Conservation (phyloP, 306 rosid genomes). For the Sicyos edulis region DNA sequence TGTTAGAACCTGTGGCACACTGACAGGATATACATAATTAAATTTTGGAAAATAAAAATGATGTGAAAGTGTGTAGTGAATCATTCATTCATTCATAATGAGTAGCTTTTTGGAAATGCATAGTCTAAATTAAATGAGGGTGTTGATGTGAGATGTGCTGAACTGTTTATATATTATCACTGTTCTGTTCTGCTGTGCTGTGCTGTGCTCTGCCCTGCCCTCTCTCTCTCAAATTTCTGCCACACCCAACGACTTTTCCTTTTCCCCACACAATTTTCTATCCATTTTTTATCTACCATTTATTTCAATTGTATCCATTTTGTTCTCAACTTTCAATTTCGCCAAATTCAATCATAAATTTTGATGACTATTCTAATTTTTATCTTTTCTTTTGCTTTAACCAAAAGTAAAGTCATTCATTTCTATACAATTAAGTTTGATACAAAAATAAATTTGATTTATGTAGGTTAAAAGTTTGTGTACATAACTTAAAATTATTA, state of each 20-base stretch:
- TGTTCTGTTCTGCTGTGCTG: not conserved
- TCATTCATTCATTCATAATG: constrained; percentile 22
- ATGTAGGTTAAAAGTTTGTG: too few species aligned
- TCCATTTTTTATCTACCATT: too few species aligned
- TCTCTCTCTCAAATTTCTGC: too few species aligned
- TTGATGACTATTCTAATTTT: too few species aligned
- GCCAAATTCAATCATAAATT: too few species aligned
- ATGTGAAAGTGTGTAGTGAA: constrained; percentile 19
- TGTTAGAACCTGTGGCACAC: constrained; percentile 4
- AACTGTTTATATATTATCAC: constrained; percentile 14
- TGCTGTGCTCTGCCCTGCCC: not conserved
- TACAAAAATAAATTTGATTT: too few species aligned
- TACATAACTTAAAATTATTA: too few species aligned
- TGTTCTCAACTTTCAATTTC: too few species aligned
- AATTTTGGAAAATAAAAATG: not conserved
- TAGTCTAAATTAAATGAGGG: constrained; percentile 2
- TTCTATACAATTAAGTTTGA: too few species aligned
- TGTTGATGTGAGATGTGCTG: constrained; percentile 18
- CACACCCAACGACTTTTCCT: not conserved
- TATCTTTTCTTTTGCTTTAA: too few species aligned
- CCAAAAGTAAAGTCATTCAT: too few species aligned
- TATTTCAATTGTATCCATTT: too few species aligned
- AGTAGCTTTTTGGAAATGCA: constrained; percentile 19
- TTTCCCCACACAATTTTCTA: not conserved
- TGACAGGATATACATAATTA: constrained; percentile 6